Percentiles rank a stretch among this genome's conserved stretches.
These are phyloP conservation scores for Kluyveromyces aestuarii DNA, from an alignment of 805 yeast genomes.

Conservation along the genomic window DNA sequence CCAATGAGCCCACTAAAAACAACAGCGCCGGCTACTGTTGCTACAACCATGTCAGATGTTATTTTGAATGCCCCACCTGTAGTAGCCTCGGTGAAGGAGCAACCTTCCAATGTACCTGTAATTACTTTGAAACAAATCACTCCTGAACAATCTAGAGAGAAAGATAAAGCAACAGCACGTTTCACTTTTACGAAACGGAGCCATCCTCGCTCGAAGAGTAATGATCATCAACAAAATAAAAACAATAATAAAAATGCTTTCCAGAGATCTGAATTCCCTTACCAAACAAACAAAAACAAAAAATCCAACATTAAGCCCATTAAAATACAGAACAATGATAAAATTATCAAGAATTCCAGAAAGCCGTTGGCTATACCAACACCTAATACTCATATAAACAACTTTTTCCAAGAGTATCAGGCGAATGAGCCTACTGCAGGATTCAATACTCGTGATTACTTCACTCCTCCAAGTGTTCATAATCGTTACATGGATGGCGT, in stretches of 20 bases:
- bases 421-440: constrained; percentile 13
- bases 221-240: constrained; percentile 8
- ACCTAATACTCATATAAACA: constrained; percentile 36
- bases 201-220: constrained; percentile 11
- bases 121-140: constrained; percentile 6
- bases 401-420: constrained; percentile 31
- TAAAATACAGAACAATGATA: constrained; percentile 19
- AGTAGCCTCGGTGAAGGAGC: neutral
- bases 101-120: neutral
- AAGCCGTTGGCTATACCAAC: constrained; percentile 62
- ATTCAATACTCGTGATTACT: constrained; percentile 61
- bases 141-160: constrained; percentile 5
- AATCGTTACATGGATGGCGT: constrained; percentile 61
- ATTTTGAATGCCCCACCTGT: constrained; percentile 5
- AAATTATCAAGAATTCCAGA: constrained; percentile 31
- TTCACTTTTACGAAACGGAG: constrained; percentile 22
- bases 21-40: constrained; percentile 21
- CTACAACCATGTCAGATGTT: constrained; percentile 19
- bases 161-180: constrained; percentile 18
- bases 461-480: constrained; percentile 69
- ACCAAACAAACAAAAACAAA: constrained; percentile 8
- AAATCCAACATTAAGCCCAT: constrained; percentile 13
- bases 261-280: neutral
- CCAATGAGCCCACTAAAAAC: constrained; percentile 7
- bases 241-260: constrained; percentile 8